Base-by-base conservation (phyloP, 108 stramenopile species). In the Cyclotella cryptica region DNA sequence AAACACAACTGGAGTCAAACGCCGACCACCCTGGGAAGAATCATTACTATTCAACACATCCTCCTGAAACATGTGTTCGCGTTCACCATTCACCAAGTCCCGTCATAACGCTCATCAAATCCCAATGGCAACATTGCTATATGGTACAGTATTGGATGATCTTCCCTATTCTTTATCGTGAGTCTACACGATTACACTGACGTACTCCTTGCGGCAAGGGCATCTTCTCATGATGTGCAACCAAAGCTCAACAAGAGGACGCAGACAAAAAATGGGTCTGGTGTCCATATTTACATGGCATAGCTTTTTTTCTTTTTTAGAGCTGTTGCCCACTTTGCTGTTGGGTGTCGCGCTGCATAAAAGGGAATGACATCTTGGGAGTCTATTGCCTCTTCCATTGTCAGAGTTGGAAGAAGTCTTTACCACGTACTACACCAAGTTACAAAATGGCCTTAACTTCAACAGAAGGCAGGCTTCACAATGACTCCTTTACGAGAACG, bases 161-260 rank as follows among this genome's bases (percentile, higher is more conserved):
- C 69, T 70, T 29, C 82, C 85, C 79, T 79, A 88, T 84, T 88
- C 87, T 21, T 74, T 52, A 52, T 88, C 85, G 63, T 88, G 87
- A 3, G 83, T 83, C 87, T 85, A 88, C 6, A 88, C 53, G 60
- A 85, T 43, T 1, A 88, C 66, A 29, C 75, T n/a, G 52, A 30
- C 69, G 44, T 0, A 85, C 69, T 7, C 59, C 68, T 35, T 53
- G 39, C 29, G 75, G 77, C 40, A 75, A 46, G 41, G n/a, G 40
- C 26, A 61, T 57, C 47, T 69, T 69, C 29, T 15, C 28, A 44
- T 40, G 26, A 35, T 26, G 35, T 12, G 27, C 53, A 46, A 46
- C 14, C 9, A 52, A 17, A 17, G 46, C 61, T 44, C 53, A 46
- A 46, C 14, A 3, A 52, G 19, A 17, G 46, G 67, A 14, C 60